Base-by-base conservation (phyloP, 495 filamentous ascomycete species). In the Thermothielavioides terrestris region DNA sequence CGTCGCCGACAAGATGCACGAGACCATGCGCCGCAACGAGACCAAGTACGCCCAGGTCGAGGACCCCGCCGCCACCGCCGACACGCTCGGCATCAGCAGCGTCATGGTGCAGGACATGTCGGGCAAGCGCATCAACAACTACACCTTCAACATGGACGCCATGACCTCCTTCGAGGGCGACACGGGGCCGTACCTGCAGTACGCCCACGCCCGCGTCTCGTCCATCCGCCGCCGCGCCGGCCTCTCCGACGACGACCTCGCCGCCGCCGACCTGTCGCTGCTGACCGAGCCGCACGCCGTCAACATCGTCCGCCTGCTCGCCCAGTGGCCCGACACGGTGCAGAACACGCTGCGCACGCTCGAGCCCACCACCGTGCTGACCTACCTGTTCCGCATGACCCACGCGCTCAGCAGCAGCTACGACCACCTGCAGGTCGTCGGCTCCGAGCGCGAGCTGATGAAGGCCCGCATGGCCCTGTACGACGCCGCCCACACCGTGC, bases 351-450 rank as follows among this genome's bases (percentile, higher is more conserved):
- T 83, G 20, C 79, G 77, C 59, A 82, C 80, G 0, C 71, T 80
- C 6, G 82, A 85, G 62, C 82, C 82, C 6, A 76, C 77, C 8
- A 82, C 80, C 0, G 68, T 94, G 42, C 70, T 94, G 27, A 82
- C 81, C 10, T 95, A 92, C 68, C 78, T 95, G 37, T 91, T 91
- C 74, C 83, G 81, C 68, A 84, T 95, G 83, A 94, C 86, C 1
- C 88, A 92, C 63, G 74, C 81, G 42, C 67, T 94, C 46, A 90
- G 85, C 72, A 86, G 82, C 31, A 85, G 83, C 63, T 94, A 92
- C 63, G 88, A 89, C 57, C 77, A 86, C 4, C 75, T 94, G 27
- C 77, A 85, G 61, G 84, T 94, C 21, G 77, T 91, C 11, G 85
- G 86, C 38, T 86, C 80, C 58, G 77, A 78, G 60, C 76, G 75